These are phyloP conservation scores for Stipa capillata DNA, from an alignment of 176 grass and related monocot species.

Conservation along the genomic window DNA sequence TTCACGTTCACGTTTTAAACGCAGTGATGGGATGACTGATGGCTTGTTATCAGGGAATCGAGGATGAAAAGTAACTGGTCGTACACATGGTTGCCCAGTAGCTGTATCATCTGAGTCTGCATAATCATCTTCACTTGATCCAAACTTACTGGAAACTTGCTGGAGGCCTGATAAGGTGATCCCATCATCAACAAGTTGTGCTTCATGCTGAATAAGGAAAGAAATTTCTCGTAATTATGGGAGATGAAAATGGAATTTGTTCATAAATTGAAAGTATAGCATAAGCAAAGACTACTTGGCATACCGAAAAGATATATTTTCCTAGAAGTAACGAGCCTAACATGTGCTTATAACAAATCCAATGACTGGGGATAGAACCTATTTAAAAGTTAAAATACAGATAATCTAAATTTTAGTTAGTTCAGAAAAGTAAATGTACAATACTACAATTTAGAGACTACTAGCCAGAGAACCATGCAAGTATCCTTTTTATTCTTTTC, in stretches of 20 bases:
- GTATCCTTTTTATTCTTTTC: not conserved
- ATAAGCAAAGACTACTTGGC: not conserved
- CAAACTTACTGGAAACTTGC: constrained; percentile 29
- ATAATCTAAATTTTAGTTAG: not conserved
- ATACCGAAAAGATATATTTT: not conserved
- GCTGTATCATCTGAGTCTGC: constrained; percentile 46
- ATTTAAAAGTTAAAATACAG: not conserved
- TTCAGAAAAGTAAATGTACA: not conserved
- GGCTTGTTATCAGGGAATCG: constrained; percentile 24
- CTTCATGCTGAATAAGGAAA: constrained; percentile 40
- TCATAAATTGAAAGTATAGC: not conserved
- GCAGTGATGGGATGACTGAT: constrained; percentile 6
- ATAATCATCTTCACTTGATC: constrained; percentile 69
- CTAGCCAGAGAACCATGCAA: not conserved
- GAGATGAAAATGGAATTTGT: not conserved
- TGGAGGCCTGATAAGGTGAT: constrained; percentile 36
- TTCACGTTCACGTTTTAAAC: constrained; percentile 36
- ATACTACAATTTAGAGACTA: not conserved
- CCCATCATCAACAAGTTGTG: constrained; percentile 52
- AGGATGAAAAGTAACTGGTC: not conserved
- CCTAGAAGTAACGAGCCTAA: not conserved
- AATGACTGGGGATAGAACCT: not conserved
- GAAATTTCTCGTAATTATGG: not conserved
- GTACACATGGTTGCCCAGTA: constrained; percentile 11
- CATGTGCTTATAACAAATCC: constrained; percentile 5